Base-by-base conservation (phyloP, 2,329 filamentous ascomycete genomes). In the Byssochlamys sp. region DNA sequence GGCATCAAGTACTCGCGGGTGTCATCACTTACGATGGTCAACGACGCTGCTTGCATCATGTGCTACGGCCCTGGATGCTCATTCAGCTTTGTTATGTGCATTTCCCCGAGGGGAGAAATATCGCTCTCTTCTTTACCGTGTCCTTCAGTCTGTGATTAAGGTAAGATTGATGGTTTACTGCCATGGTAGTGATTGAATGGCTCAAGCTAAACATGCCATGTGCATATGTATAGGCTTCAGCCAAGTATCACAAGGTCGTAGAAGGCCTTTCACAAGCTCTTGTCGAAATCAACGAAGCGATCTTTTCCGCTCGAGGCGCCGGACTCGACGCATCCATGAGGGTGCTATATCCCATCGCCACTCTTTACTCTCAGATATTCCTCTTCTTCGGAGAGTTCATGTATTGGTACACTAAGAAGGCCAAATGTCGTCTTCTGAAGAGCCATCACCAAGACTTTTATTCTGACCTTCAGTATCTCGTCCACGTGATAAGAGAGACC, bases 331-430 rank as follows among this genome's bases (percentile, higher is more conserved):
- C 55, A 2, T 31, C 52, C 24, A 59, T 60, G 11, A 58, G 63
- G 10, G 63, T 64, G 4, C 55, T 65, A 25, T 55, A 61, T 9
- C n/a, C 57, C 1, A 63, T 71, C 28, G 66, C 68, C 6, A 66
- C 61, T 25, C 65, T 73, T 27, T 74, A 74, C 59, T 63, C 70
- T 4, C 60, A 71, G 48, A 63, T 67, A 3, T 73, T 73, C 35
- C 68, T 74, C 57, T 68, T 72, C 26, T 60, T 74, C 2, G 67
- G 67, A 24, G 70, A 73, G 55, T 65, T 73, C 51, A 73, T 74
- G 65, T 67, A 73, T 57, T 73, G 70, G 67, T 73, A 73, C 63
- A 63, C 69, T 29, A 58, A 69, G 51, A 62, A 65, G 57, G 67
- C 66, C 11, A 71, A 63, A 11, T 73, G 72, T 53, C 69, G 70